Conservation (phyloP, 2,329 filamentous ascomycete genomes). For the Colletotrichum abscissum region DNA sequence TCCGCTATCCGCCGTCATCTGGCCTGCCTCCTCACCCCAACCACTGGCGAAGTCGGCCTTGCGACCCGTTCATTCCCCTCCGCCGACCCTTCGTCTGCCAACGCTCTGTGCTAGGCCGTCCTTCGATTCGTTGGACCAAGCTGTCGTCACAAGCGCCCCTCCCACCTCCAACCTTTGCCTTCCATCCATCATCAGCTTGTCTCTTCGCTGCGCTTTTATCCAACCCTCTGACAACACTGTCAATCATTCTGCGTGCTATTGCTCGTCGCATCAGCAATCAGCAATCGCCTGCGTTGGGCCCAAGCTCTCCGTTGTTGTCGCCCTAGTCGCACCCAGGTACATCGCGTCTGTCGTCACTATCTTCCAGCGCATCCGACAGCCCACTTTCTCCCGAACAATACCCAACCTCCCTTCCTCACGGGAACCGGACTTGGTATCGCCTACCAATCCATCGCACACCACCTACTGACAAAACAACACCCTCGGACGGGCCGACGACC, state of each 20-base stretch:
- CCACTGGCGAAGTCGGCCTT: slow-evolving; percentile 2
- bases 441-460: background rate
- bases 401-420: background rate
- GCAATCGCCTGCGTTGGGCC: slow-evolving; percentile 15
- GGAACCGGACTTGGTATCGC: background rate
- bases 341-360: background rate
- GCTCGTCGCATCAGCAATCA: background rate
- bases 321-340: slow-evolving; percentile 18
- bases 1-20: background rate
- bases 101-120: slow-evolving; percentile 13
- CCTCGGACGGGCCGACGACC: background rate
- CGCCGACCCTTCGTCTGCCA: slow-evolving; percentile 11
- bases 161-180: background rate
- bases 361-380: slow-evolving; percentile 7
- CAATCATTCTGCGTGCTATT: background rate
- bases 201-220: background rate
- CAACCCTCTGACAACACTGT: background rate
- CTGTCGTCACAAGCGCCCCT: slow-evolving; percentile 9
- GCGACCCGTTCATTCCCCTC: background rate
- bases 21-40: background rate
- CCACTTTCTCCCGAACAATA: slow-evolving; percentile 15
- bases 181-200: background rate
- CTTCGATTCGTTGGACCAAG: slow-evolving; percentile 22
- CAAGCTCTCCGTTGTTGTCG: slow-evolving; percentile 17
- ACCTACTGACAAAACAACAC: background rate